phyloP scores from a whole-genome alignment of 305 asterid species.

The Fraxinus baroniana region DNA sequence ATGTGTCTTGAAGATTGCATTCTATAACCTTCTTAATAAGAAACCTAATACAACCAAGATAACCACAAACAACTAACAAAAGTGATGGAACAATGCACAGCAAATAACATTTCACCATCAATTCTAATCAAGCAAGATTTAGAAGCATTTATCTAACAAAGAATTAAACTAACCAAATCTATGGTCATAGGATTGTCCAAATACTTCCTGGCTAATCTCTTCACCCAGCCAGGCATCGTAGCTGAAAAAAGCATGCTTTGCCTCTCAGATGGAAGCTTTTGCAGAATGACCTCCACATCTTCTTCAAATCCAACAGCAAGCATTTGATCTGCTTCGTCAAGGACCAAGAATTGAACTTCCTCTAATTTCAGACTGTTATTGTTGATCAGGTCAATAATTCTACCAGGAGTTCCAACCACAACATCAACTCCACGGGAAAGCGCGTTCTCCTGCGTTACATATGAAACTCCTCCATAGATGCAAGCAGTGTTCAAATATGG shows the following conservation, averaged over 20 bases:
- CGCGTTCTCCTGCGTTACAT: conserved; percentile 62
- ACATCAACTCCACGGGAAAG: conserved; percentile 86
- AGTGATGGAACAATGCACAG: not conserved
- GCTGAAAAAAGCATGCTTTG: conserved; percentile 99
- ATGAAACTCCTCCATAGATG: conserved; percentile 92
- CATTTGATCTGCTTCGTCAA: conserved; percentile 99
- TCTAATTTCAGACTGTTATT: conserved; percentile 66
- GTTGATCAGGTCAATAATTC: conserved; percentile 82
- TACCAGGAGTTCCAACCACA: conserved; percentile 98
- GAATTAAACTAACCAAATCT: conserved; percentile 61
- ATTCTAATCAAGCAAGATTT: not conserved
- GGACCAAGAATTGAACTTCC: conserved; percentile 86
- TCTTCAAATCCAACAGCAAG: conserved; percentile 99
- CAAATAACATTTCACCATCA: conserved; percentile 6
- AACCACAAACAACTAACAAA: not conserved
- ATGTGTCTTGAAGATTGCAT: not conserved
- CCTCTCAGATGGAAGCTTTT: conserved; percentile 71
- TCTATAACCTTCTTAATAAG: not conserved
- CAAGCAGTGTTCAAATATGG: conserved; percentile 77
- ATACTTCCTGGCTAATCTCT: conserved; percentile 72
- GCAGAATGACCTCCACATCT: conserved; percentile 78
- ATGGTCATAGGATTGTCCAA: conserved; percentile 82
- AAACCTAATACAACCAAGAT: conserved; percentile 13
- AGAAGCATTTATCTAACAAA: conserved; percentile 10
- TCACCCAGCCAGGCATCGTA: conserved; percentile 97